Evolutionary conservation across 192 early-diverging fungal genomes (phyloP).

Genomic region (Linnemannia hyalina): DNA sequence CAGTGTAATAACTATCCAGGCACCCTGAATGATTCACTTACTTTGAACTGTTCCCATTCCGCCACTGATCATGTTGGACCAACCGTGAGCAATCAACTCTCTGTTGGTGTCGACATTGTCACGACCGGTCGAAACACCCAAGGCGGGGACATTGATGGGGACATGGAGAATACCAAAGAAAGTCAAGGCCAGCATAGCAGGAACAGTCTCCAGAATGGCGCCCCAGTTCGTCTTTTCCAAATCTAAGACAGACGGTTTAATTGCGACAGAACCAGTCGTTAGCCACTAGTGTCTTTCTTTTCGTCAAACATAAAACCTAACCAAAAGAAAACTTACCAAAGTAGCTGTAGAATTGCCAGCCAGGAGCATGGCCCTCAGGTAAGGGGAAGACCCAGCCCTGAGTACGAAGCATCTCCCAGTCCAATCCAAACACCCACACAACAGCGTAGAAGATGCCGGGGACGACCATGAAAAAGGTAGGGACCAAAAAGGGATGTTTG

Average conservation of each 20-base stretch:
- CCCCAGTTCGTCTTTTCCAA: conserved; percentile 75
- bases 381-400: conserved; percentile 89
- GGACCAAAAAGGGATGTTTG: conserved; percentile 88
- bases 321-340: conserved; percentile 57
- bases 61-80: conserved; percentile 89
- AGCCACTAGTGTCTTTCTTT: not conserved
- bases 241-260: conserved; percentile 59
- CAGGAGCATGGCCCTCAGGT: conserved; percentile 79
- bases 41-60: conserved; percentile 83
- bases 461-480: conserved; percentile 88
- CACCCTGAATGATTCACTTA: conserved; percentile 37
- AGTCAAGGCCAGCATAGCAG: conserved; percentile 93
- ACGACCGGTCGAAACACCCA: conserved; percentile 90
- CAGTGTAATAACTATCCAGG: not conserved
- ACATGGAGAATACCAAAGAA: conserved; percentile 98
- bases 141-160: conserved; percentile 95
- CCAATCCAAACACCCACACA: conserved; percentile 69
- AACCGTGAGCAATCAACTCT: conserved; percentile 93
- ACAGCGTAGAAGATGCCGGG: conserved; percentile 83
- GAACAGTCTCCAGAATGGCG: conserved; percentile 76
- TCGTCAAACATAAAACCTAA: not conserved
- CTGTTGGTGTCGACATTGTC: conserved; percentile 92
- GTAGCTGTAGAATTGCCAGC: conserved; percentile 92
- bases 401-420: conserved; percentile 75
- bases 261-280: not conserved